A percentile compares a stretch with the other conserved stretches of the same genome.
These are phyloP conservation scores for Ampelocalamus luodianensis DNA, from an alignment of 176 grass and related monocot genomes.

Conservation along the genomic window DNA sequence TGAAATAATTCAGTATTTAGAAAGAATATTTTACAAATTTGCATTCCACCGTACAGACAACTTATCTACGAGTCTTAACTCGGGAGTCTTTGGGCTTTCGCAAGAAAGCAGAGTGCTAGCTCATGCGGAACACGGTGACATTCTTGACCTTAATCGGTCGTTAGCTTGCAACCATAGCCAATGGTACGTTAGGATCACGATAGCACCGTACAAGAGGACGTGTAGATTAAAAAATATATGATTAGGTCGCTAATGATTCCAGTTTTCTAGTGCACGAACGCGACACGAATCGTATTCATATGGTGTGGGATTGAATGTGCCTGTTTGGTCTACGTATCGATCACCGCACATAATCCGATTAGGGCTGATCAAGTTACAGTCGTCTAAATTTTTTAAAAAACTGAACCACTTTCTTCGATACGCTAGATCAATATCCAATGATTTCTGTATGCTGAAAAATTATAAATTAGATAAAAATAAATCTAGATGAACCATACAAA, in stretches of 20 bases:
- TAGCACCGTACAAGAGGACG: not conserved
- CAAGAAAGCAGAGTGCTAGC: not conserved
- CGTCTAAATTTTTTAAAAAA: no score
- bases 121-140: not conserved
- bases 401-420: no score
- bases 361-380: no score
- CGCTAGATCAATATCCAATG: no score
- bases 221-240: not conserved
- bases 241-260: constrained; percentile 2
- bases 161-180: not conserved
- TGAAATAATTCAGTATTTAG: no score
- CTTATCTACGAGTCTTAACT: not conserved
- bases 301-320: not conserved
- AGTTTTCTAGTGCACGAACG: not conserved
- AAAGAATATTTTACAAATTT: no score
- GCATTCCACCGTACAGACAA: not conserved
- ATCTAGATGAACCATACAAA: no score
- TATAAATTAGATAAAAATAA: no score
- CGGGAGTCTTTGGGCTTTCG: not conserved
- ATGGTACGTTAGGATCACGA: not conserved
- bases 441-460: no score
- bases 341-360: not conserved
- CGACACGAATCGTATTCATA: not conserved
- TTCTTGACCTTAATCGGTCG: not conserved
- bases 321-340: not conserved